These are phyloP conservation scores for Alternaria sp. DNA, from an alignment of 2,329 filamentous ascomycete species.

Conservation along the genomic window DNA sequence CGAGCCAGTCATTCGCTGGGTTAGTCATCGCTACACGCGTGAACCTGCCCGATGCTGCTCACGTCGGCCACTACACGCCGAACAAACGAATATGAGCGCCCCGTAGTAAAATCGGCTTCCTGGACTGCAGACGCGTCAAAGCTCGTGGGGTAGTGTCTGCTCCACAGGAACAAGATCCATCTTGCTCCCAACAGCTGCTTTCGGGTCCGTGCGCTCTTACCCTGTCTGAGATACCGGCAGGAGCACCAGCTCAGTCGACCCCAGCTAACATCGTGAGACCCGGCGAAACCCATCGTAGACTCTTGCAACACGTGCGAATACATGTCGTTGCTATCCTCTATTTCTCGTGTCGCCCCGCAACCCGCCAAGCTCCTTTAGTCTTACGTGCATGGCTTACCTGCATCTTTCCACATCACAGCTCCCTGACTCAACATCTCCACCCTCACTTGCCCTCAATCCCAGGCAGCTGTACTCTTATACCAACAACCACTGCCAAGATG, in stretches of 20 bases:
- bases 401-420: neutral
- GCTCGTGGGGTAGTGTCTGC: too few relatives aligned
- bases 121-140: neutral
- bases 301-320: neutral
- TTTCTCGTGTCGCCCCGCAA: neutral
- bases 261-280: neutral
- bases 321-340: neutral
- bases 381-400: neutral
- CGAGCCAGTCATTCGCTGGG: neutral
- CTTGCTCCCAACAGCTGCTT: neutral
- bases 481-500: slow-evolving; percentile 17
- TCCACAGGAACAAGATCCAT: neutral
- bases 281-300: neutral
- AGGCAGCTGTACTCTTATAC: neutral
- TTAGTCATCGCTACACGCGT: slow-evolving; percentile 9
- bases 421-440: neutral
- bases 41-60: neutral
- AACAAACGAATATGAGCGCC: neutral
- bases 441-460: neutral
- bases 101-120: too few relatives aligned
- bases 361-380: neutral
- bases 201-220: neutral
- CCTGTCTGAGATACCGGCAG: neutral
- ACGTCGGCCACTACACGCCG: neutral
- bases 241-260: neutral